Conservation (phyloP, 257 asterid genomes). For the Solanum clarkiae region DNA sequence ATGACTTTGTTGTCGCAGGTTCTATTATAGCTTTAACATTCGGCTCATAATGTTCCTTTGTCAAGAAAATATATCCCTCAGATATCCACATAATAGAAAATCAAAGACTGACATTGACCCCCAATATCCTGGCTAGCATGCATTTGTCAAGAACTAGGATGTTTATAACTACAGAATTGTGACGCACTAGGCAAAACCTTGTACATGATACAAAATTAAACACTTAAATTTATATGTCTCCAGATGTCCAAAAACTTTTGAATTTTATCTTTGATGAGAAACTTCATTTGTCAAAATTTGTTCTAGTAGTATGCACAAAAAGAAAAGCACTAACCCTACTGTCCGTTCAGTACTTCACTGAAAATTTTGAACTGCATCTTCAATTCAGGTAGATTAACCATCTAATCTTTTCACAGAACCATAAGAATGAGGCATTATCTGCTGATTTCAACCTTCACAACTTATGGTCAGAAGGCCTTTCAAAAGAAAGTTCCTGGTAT, state of each 20-base stretch:
- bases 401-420: background rate
- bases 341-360: background rate
- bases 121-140: background rate
- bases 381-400: background rate
- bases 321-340: background rate
- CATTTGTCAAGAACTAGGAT: background rate
- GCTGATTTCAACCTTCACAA: background rate
- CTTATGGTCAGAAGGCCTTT: background rate
- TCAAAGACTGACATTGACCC: background rate
- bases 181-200: background rate
- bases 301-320: background rate
- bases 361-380: background rate
- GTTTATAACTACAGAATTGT: background rate
- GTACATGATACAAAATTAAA: background rate
- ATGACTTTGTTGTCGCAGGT: background rate
- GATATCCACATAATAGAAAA: background rate
- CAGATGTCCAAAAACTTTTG: background rate
- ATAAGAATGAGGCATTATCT: background rate
- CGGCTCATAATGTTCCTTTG: background rate
- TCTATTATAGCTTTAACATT: background rate
- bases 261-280: background rate
- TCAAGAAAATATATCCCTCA: background rate
- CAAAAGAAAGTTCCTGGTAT: background rate
- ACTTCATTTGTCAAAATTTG: background rate
- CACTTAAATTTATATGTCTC: background rate